A percentile compares a stretch with the other conserved stretches of the same genome.
Evolutionary conservation across 73 alveolate genomes (phyloP).

Genomic region (Durusdinium trenchii): DNA sequence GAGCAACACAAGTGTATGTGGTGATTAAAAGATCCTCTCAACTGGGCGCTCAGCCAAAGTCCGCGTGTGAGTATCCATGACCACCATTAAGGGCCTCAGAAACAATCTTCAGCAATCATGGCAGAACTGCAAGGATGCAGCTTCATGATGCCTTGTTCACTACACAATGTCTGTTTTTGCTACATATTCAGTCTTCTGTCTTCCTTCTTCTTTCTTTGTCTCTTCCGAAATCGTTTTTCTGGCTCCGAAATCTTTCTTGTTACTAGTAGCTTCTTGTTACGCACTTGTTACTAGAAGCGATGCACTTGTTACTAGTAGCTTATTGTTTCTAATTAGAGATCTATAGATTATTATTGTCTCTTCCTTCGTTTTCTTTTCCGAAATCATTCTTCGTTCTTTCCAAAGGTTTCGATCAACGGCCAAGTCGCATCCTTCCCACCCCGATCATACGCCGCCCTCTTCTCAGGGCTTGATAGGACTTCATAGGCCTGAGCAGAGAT

Average conservation of each 20-base stretch:
- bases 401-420: background rate
- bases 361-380: background rate
- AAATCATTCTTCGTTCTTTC: background rate
- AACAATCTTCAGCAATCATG: background rate
- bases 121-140: no score
- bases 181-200: no score
- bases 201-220: no score
- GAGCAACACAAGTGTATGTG: no score
- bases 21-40: no score
- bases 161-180: no score
- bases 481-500: conserved; percentile 20
- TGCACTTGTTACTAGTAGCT: background rate
- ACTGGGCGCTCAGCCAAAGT: conserved; percentile 6
- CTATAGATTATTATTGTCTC: background rate
- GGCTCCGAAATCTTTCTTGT: no score
- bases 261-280: no score
- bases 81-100: conserved; percentile 23
- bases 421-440: conserved; percentile 40
- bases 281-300: no score
- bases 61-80: conserved; percentile 38
- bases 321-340: no score
- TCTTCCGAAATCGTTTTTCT: no score
- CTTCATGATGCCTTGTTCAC: no score
- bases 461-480: conserved; percentile 57
- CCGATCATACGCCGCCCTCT: conserved; percentile 68